phyloP scores from a whole-genome alignment of 1,139 yeast genomes.

The Eremothecium coryli region DNA sequence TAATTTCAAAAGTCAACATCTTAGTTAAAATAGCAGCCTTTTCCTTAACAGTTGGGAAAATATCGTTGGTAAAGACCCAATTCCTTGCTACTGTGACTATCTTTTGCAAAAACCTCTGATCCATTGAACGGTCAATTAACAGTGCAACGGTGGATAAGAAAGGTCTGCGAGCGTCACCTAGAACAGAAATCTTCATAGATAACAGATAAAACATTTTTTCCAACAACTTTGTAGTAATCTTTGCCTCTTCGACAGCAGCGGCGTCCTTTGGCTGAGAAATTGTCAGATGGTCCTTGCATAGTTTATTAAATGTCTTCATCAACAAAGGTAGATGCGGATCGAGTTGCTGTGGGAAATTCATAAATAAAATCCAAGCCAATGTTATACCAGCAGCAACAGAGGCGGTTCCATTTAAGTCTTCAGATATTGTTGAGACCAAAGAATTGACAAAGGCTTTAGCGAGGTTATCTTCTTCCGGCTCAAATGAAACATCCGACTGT shows the following conservation, averaged over 20 bases:
- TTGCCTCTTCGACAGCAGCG: conserved; percentile 47
- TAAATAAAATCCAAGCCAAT: conserved; percentile 73
- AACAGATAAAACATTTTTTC: conserved; percentile 72
- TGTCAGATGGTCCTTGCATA: conserved; percentile 81
- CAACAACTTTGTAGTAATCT: conserved; percentile 64
- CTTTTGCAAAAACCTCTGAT: conserved; percentile 62
- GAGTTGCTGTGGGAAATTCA: conserved; percentile 60
- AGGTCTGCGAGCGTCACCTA: conserved; percentile 90
- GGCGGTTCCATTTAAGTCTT: conserved; percentile 74
- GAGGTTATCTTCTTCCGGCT: conserved; percentile 44
- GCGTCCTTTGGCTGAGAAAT: conserved; percentile 43
- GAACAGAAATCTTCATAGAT: conserved; percentile 66
- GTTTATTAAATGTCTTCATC: conserved; percentile 79
- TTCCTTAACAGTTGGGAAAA: conserved; percentile 92
- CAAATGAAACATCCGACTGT: conserved; percentile 29
- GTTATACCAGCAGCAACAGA: conserved; percentile 88
- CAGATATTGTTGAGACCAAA: conserved; percentile 62
- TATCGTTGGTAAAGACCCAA: conserved; percentile 86
- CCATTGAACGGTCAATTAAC: conserved; percentile 79
- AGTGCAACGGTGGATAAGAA: conserved; percentile 82
- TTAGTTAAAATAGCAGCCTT: conserved; percentile 90
- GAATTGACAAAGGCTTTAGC: conserved; percentile 55
- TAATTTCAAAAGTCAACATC: conserved; percentile 85
- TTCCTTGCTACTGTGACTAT: conserved; percentile 70
- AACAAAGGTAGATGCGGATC: conserved; percentile 67